These are phyloP conservation scores for Canavalia ensiformis DNA, from an alignment of 306 rosid species.

Conservation along the genomic window DNA sequence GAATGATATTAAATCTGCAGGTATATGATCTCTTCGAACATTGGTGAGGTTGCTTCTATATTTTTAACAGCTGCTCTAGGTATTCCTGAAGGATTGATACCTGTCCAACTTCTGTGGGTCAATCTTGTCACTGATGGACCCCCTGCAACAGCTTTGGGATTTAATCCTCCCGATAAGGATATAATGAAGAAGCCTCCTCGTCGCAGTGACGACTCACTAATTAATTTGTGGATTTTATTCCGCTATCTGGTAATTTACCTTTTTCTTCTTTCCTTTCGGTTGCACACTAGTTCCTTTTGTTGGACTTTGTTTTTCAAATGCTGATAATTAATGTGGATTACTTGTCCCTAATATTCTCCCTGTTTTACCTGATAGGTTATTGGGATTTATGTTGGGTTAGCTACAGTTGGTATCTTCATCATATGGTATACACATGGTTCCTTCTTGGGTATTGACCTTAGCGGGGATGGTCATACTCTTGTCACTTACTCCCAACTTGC, in stretches of 20 bases:
- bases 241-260: constrained; percentile 81
- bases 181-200: constrained; percentile 94
- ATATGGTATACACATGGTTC: constrained; percentile 90
- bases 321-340: neutral
- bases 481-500: constrained; percentile 92
- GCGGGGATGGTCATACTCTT: constrained; percentile 84
- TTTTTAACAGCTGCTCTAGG: constrained; percentile 89
- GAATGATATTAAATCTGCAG: constrained; percentile 50
- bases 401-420: constrained; percentile 89
- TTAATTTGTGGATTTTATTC: constrained; percentile 88
- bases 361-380: constrained; percentile 67
- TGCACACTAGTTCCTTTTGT: neutral
- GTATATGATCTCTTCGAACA: constrained; percentile 93
- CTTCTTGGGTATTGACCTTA: constrained; percentile 88
- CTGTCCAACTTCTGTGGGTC: constrained; percentile 99
- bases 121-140: constrained; percentile 99
- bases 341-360: constrained; percentile 24
- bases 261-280: neutral
- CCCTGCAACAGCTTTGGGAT: constrained; percentile 97
- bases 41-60: constrained; percentile 86
- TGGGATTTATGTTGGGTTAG: constrained; percentile 84
- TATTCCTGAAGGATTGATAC: constrained; percentile 96
- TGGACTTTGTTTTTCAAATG: constrained; percentile 20
- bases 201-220: constrained; percentile 79
- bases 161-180: constrained; percentile 91